These are phyloP conservation scores for Trichoderma virens DNA, from an alignment of 495 filamentous ascomycete genomes.

Conservation along the genomic window DNA sequence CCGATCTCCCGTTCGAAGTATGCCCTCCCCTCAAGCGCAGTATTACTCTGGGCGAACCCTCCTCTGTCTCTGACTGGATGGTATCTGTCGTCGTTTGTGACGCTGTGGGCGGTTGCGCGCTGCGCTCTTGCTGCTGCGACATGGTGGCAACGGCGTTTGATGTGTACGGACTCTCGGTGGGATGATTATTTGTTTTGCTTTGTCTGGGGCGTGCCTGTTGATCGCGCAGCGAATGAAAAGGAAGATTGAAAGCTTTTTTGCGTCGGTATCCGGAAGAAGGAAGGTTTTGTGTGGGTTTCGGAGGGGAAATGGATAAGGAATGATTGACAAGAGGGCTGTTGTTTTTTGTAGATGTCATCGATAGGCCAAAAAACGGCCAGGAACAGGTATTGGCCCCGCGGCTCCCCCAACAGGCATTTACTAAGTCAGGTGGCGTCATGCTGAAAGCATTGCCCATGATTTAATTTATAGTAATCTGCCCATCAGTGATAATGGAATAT, in stretches of 20 bases:
- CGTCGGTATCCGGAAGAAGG: not conserved
- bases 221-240: not conserved
- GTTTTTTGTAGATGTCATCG: not conserved
- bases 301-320: not conserved
- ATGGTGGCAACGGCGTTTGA: not conserved
- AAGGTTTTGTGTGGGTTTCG: not conserved
- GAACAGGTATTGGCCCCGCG: not conserved
- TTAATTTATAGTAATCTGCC: too few species aligned
- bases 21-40: conserved; percentile 39
- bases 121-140: conserved; percentile 8
- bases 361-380: not conserved
- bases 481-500: too few species aligned
- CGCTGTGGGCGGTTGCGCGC: conserved; percentile 4
- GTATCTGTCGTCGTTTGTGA: conserved; percentile 18
- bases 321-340: not conserved
- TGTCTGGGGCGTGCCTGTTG: not conserved
- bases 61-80: conserved; percentile 13
- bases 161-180: not conserved
- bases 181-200: not conserved
- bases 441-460: too few species aligned
- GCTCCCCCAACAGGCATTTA: not conserved
- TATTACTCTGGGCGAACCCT: conserved; percentile 26
- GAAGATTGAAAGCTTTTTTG: not conserved
- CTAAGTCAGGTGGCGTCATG: not conserved
- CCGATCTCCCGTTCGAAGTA: conserved; percentile 38